Conservation (phyloP, 2,329 filamentous ascomycete genomes). For the Colletotrichum magnum region DNA sequence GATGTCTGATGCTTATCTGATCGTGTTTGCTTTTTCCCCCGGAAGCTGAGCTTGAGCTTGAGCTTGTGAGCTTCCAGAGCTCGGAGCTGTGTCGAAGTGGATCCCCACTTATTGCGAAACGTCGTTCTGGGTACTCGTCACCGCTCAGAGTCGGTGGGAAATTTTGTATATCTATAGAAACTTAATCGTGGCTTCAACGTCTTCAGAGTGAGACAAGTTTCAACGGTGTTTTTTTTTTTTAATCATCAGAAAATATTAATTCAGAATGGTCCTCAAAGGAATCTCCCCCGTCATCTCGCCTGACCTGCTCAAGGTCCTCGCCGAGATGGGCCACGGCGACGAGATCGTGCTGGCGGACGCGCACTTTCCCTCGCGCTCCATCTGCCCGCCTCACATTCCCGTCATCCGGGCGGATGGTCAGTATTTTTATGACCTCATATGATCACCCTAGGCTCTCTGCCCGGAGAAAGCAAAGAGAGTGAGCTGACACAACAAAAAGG, state of each 20-base stretch:
- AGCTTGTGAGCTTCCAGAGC: not conserved
- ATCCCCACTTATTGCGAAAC: not conserved
- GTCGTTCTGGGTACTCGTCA: not conserved
- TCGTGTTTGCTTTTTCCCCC: not conserved
- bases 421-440: no score
- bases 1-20: not conserved
- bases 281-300: slow-evolving; percentile 38
- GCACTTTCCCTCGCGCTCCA: slow-evolving; percentile 37
- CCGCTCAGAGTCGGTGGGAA: not conserved
- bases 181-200: not conserved
- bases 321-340: slow-evolving; percentile 38
- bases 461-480: no score
- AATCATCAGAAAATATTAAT: not conserved
- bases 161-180: no score
- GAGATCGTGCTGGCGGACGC: slow-evolving; percentile 36
- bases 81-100: not conserved
- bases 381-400: slow-evolving; percentile 36
- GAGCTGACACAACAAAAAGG: not conserved
- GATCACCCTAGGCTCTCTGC: no score
- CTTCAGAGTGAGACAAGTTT: no score
- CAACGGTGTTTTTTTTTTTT: no score
- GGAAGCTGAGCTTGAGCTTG: no score
- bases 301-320: slow-evolving; percentile 39
- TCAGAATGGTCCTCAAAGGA: slow-evolving; percentile 29
- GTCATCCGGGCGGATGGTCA: slow-evolving; percentile 34